A percentile compares a stretch with the other conserved stretches of the same genome.
These are phyloP conservation scores for Hypoxylon perforatum DNA, from an alignment of 495 filamentous ascomycete genomes.

Conservation along the genomic window DNA sequence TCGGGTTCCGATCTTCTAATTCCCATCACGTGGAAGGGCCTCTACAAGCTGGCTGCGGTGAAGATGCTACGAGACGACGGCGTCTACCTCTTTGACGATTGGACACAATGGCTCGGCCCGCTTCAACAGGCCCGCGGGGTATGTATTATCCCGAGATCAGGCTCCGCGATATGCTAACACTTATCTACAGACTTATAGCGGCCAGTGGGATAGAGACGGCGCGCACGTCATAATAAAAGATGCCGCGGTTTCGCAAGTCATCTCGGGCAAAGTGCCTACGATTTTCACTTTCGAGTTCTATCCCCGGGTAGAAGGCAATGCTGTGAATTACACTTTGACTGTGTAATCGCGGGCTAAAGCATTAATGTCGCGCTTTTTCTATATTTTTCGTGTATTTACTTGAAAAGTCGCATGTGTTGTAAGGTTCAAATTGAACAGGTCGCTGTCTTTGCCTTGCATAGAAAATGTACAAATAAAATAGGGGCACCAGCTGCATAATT, in stretches of 20 bases:
- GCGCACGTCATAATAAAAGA: constrained; percentile 56
- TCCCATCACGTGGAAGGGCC: constrained; percentile 64
- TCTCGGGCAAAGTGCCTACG: constrained; percentile 55
- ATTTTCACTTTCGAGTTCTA: constrained; percentile 67
- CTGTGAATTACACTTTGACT: constrained; percentile 59
- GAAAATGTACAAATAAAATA: too few species aligned
- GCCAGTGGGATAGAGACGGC: constrained; percentile 64
- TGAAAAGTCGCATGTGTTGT: too few species aligned
- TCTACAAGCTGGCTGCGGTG: constrained; percentile 60
- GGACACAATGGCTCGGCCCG: constrained; percentile 66
- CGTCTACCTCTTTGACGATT: constrained; percentile 64
- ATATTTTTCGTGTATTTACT: too few species aligned
- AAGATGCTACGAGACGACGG: constrained; percentile 64
- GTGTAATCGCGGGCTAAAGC: constrained; percentile 39
- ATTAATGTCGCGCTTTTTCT: background rate
- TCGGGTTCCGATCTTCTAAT: constrained; percentile 59
- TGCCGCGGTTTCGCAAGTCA: constrained; percentile 57
- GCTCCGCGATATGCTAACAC: background rate
- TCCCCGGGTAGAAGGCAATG: constrained; percentile 56
- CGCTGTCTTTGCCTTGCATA: too few species aligned
- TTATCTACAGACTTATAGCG: constrained; percentile 50
- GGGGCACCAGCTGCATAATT: too few species aligned
- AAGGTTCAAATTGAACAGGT: too few species aligned
- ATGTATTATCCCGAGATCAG: background rate
- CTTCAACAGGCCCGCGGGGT: constrained; percentile 60